Percentiles rank a stretch among this genome's conserved stretches.
Conservation (phyloP, 768 basidiomycete species). For the Agaricus sinodeliciosus region DNA sequence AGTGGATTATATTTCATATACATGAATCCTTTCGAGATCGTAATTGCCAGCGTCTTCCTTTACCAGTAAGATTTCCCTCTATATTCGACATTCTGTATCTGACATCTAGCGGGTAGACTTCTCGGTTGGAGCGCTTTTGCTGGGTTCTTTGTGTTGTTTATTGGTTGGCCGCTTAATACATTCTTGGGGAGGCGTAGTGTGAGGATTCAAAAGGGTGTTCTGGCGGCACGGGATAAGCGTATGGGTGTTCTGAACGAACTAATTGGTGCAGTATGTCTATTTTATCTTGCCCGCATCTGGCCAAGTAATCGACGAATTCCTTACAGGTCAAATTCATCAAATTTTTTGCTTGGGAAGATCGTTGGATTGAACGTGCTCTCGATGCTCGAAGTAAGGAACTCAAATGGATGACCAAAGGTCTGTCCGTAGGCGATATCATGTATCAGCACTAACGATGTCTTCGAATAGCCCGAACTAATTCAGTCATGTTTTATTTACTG, state of each 20-base stretch:
- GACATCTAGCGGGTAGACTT: slow-evolving; percentile 31
- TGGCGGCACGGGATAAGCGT: slow-evolving; percentile 63
- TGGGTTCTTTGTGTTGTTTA: slow-evolving; percentile 60
- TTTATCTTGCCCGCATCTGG: not conserved
- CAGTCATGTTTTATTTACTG: slow-evolving; percentile 59
- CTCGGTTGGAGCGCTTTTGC: slow-evolving; percentile 69
- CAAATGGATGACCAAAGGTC: slow-evolving; percentile 70
- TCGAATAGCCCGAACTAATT: slow-evolving; percentile 58
- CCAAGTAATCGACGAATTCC: not conserved
- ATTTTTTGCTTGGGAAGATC: slow-evolving; percentile 78
- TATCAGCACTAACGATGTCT: not conserved
- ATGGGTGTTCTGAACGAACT: slow-evolving; percentile 77
- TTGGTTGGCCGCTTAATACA: slow-evolving; percentile 70
- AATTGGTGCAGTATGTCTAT: slow-evolving; percentile 49
- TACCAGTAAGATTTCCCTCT: slow-evolving; percentile 52
- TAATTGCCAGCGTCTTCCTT: slow-evolving; percentile 66
- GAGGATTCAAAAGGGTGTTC: slow-evolving; percentile 51
- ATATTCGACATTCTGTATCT: not conserved
- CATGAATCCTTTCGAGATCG: slow-evolving; percentile 72
- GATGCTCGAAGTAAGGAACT: slow-evolving; percentile 67
- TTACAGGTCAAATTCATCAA: slow-evolving; percentile 67
- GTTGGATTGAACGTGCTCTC: slow-evolving; percentile 62
- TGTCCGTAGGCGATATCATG: not conserved
- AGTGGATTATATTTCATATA: slow-evolving; percentile 63
- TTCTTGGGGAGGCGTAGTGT: slow-evolving; percentile 54